A percentile compares a stretch with the other conserved stretches of the same genome.
These are phyloP conservation scores for Aureobasidium sp. DNA, from an alignment of 2,329 filamentous ascomycete genomes.

Conservation along the genomic window DNA sequence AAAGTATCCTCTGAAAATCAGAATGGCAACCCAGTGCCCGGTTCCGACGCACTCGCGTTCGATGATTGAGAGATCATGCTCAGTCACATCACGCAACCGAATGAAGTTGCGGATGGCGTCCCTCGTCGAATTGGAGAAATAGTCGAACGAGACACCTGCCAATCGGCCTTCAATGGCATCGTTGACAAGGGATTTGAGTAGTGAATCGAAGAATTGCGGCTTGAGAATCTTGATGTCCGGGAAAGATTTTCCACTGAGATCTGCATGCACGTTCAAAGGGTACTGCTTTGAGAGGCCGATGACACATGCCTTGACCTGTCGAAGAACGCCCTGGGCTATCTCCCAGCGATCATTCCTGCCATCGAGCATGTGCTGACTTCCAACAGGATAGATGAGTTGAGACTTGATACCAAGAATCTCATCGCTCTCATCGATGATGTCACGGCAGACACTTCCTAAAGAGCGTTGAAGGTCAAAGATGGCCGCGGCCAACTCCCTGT, in stretches of 20 bases:
- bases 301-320: constrained; percentile 25
- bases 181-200: constrained; percentile 26
- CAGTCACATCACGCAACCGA: not conserved
- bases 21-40: constrained; percentile 27
- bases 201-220: constrained; percentile 29
- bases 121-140: not conserved
- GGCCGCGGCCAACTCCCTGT: constrained; percentile 33
- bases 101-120: constrained; percentile 1
- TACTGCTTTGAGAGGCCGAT: constrained; percentile 28
- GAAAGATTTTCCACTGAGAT: constrained; percentile 36
- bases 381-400: constrained; percentile 40
- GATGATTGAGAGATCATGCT: not conserved
- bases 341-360: constrained; percentile 36
- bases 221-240: constrained; percentile 46
- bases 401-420: constrained; percentile 37
- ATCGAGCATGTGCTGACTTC: constrained; percentile 34
- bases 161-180: constrained; percentile 28
- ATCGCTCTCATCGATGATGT: constrained; percentile 58
- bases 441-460: constrained; percentile 45
- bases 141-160: not conserved
- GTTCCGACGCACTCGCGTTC: not conserved
- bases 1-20: constrained; percentile 58
- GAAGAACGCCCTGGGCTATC: constrained; percentile 31
- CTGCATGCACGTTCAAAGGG: too few relatives aligned
- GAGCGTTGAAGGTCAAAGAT: constrained; percentile 49